Conservation (phyloP, 805 yeast species). For the Candida pseudofarinosa region DNA sequence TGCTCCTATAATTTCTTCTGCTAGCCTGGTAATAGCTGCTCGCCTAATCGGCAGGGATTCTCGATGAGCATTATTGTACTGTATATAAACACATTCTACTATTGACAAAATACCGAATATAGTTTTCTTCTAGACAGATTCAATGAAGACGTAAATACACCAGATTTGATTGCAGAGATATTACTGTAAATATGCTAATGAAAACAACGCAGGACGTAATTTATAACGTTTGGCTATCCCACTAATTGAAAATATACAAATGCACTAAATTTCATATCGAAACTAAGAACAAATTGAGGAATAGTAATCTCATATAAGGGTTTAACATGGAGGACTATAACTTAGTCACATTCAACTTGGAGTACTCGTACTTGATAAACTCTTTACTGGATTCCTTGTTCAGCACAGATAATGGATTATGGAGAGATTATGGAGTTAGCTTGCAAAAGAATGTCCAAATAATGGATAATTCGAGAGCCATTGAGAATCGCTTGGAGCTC, state of each 20-base stretch:
- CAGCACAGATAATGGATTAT: constrained; percentile 31
- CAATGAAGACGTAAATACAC: not conserved
- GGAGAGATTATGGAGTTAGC: constrained; percentile 19
- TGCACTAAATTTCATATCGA: not conserved
- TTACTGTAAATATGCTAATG: constrained; percentile 1
- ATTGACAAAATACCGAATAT: constrained; percentile 1
- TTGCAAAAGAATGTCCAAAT: constrained; percentile 12
- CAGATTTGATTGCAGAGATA: not conserved
- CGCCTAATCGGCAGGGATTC: not conserved
- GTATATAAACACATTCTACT: not conserved
- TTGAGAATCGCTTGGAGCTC: constrained; percentile 13
- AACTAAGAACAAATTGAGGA: not conserved
- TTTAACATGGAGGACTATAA: constrained; percentile 6
- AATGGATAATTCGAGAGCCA: constrained; percentile 23
- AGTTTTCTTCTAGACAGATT: not conserved
- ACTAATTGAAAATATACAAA: not conserved
- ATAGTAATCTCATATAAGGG: not conserved
- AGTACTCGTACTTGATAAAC: constrained; percentile 22
- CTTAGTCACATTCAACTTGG: constrained; percentile 20
- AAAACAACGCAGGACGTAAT: not conserved
- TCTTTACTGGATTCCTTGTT: constrained; percentile 13
- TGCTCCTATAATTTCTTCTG: too few species aligned
- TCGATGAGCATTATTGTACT: not conserved
- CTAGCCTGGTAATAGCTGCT: too few species aligned
- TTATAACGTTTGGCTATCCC: not conserved